Conservation (phyloP, 2,329 filamentous ascomycete genomes). For the Epichloe glyceriae region DNA sequence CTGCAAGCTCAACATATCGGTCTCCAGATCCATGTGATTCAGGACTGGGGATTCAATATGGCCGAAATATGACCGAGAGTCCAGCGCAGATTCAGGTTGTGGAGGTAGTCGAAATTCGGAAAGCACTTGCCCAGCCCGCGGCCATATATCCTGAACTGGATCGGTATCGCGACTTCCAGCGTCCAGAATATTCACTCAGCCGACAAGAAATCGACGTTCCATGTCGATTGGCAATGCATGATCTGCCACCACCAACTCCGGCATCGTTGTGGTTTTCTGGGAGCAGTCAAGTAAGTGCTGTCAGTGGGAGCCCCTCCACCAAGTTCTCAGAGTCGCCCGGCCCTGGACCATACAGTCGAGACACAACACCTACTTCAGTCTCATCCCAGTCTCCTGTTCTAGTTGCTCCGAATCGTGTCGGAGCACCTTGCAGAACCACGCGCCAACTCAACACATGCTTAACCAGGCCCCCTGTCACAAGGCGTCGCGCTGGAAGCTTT, state of each 20-base stretch:
- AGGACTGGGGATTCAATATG: conserved; percentile 22
- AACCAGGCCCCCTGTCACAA: conserved; percentile 46
- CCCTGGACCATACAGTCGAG: conserved; percentile 58
- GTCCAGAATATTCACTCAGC: conserved; percentile 22
- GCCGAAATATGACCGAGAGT: conserved; percentile 29
- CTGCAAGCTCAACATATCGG: conserved; percentile 22
- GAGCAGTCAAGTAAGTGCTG: conserved; percentile 41
- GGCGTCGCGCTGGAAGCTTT: conserved; percentile 42
- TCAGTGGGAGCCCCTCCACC: conserved; percentile 62
- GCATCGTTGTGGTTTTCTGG: conserved; percentile 40
- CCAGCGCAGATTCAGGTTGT: conserved; percentile 30
- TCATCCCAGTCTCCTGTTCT: conserved; percentile 61
- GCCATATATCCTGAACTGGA: conserved; percentile 48
- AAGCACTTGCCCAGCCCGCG: conserved; percentile 25
- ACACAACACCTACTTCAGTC: conserved; percentile 67
- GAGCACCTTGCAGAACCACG: conserved; percentile 25
- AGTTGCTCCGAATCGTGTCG: conserved; percentile 33
- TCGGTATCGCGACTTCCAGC: conserved; percentile 39
- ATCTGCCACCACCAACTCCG: conserved; percentile 54
- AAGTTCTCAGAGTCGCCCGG: conserved; percentile 61
- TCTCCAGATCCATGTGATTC: conserved; percentile 24
- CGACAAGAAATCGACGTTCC: conserved; percentile 31
- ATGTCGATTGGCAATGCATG: conserved; percentile 47
- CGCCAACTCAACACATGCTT: conserved; percentile 43
- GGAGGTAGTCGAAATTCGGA: conserved; percentile 28